A percentile compares a stretch with the other conserved stretches of the same genome.
Evolutionary conservation across 2,329 filamentous ascomycete species (phyloP).

Genomic region (Nemania sp.): DNA sequence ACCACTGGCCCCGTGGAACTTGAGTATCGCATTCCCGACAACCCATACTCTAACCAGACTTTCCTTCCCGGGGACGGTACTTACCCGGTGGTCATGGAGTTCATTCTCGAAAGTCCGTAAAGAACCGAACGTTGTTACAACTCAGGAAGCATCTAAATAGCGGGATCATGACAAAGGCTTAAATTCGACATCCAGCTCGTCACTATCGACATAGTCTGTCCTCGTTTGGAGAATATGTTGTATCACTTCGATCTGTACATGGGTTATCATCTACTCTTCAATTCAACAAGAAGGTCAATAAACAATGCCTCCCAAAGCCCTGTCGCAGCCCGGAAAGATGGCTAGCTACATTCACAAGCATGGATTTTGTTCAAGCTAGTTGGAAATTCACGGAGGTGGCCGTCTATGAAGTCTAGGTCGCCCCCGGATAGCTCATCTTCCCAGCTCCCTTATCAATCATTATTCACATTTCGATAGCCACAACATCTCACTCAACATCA

Average conservation of each 20-base stretch:
- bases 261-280: too few species aligned
- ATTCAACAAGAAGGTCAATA: too few species aligned
- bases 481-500: too few species aligned
- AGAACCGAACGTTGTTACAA: background rate
- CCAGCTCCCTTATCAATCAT: too few species aligned
- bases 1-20: background rate
- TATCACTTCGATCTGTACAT: background rate
- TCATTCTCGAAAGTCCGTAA: background rate
- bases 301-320: too few species aligned
- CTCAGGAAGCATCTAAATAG: background rate
- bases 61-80: slow-evolving; percentile 7
- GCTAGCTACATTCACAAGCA: too few species aligned
- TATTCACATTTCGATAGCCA: too few species aligned
- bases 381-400: too few species aligned
- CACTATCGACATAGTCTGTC: background rate
- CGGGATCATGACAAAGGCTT: background rate
- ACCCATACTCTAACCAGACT: slow-evolving; percentile 8
- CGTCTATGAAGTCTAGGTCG: too few species aligned
- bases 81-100: slow-evolving; percentile 4
- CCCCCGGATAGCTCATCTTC: too few species aligned
- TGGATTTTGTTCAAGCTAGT: too few species aligned
- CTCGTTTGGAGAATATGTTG: background rate
- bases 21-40: slow-evolving; percentile 1
- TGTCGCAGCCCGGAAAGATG: too few species aligned
- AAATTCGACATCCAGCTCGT: background rate